A percentile compares a stretch with the other conserved stretches of the same genome.
phyloP scores from a whole-genome alignment of 352 stramenopile species.

The Phytophthora boehmeriae region DNA sequence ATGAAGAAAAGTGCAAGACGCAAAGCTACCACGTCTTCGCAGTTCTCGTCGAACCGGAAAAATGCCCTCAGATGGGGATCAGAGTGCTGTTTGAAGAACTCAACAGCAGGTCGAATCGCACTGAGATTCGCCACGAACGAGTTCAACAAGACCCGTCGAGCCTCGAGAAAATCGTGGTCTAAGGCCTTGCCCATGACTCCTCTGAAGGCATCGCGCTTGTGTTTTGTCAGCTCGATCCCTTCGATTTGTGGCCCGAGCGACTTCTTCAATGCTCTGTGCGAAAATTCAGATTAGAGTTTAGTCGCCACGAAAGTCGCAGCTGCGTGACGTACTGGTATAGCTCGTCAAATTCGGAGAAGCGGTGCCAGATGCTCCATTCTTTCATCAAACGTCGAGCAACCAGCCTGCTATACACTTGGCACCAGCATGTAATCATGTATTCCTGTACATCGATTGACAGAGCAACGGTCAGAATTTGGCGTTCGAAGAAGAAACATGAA shows the following conservation, averaged over 20 bases:
- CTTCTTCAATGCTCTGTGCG: constrained; percentile 42
- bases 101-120: constrained; percentile 42
- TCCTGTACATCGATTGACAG: constrained; percentile 34
- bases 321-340: constrained; percentile 48
- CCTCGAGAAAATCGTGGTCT: constrained; percentile 64
- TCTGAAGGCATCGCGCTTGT: constrained; percentile 54
- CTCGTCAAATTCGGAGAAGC: constrained; percentile 69
- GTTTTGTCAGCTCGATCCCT: constrained; percentile 57
- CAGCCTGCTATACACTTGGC: constrained; percentile 58
- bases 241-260: constrained; percentile 54
- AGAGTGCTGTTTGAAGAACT: constrained; percentile 67
- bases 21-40: constrained; percentile 62
- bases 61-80: constrained; percentile 60
- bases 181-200: constrained; percentile 56
- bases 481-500: no score
- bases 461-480: not conserved
- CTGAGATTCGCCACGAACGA: constrained; percentile 55
- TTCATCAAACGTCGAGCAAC: constrained; percentile 52
- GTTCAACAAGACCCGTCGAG: constrained; percentile 56
- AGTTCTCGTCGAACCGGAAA: constrained; percentile 70
- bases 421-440: constrained; percentile 69
- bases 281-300: constrained; percentile 2
- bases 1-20: constrained; percentile 3
- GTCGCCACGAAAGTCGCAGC: no score
- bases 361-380: constrained; percentile 68